Base-by-base conservation (phyloP, 2,329 filamentous ascomycete species). In the Zopfia rhizophila region DNA sequence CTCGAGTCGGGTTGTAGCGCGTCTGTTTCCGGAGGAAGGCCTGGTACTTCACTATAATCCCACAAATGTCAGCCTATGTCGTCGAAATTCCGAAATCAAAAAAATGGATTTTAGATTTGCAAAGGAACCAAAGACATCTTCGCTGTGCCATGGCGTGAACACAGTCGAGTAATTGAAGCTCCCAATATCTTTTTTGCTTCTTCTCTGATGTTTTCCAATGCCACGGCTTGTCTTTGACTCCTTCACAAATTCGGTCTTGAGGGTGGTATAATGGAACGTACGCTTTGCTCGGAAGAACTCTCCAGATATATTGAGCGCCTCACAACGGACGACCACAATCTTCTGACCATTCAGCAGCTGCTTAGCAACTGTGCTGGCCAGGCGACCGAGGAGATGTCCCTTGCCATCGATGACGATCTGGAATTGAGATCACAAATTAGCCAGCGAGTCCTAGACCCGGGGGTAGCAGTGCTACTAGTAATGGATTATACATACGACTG, bases 251-350 rank as follows among this genome's bases (percentile, higher is more conserved):
- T 1, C 64, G 69, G 44, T 73, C 72, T 1, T 63, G 67, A 0
- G 67, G 63, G 35, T 73, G 66, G 0, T 71, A 75, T 24, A 28
- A 50, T 48, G 35, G 60, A 73, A 96, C 93, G 81, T 96, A 99
- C 94, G 89, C 89, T 99, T 99, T 69, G 93, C 88, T 80, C 94
- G 91, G 90, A 99, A 99, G 90, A 99, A 99, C 85, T 97, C 94
- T 83, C 94, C 94, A 69, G 94, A 99, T 86, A 99, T 99, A 88
- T 99, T 99, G 79, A 99, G 87, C 72, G 91, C 91, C 84, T 99
- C 94, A 82, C 90, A 95, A 85, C 94, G 91, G 78, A 99, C 94
- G 70, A 99, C 84, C 73, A 97, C 93, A 77, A 99, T 95, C 89
- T 97, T 97, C 85, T 97, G 93, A 78, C 93, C 93, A 81, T 88